phyloP scores from a whole-genome alignment of 78 protist genomes.

The Dictyostelium intermedium region DNA sequence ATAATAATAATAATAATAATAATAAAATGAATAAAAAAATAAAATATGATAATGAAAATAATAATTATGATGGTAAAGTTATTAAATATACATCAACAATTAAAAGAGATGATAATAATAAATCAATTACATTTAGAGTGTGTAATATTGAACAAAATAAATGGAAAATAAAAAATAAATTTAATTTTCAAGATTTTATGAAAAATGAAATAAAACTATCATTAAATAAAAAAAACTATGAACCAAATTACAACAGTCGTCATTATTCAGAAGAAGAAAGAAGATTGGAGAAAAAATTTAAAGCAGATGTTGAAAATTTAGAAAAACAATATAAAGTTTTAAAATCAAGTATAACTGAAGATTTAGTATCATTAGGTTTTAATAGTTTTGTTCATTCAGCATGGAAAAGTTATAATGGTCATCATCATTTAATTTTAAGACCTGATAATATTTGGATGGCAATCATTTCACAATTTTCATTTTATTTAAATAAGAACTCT shows the following conservation, averaged over 20 bases:
- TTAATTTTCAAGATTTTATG: too few relatives aligned
- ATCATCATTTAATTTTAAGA: slow-evolving; percentile 25
- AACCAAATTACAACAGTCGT: too few relatives aligned
- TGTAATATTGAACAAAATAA: background rate
- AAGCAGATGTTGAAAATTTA: too few relatives aligned
- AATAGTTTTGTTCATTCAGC: slow-evolving; percentile 2
- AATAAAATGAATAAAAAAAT: too few relatives aligned
- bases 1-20: too few relatives aligned
- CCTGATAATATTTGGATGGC: slow-evolving; percentile 29
- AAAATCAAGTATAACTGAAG: background rate
- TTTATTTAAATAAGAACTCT: background rate
- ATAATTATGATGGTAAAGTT: too few relatives aligned
- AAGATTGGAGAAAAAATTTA: too few relatives aligned
- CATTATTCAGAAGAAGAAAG: too few relatives aligned
- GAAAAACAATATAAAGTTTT: background rate
- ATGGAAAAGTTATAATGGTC: slow-evolving; percentile 13
- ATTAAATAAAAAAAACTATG: too few relatives aligned
- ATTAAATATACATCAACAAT: background rate
- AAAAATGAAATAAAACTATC: too few relatives aligned
- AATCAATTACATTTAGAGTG: background rate
- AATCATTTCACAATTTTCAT: background rate
- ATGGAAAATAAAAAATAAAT: background rate
- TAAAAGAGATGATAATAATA: background rate
- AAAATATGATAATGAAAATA: too few relatives aligned
- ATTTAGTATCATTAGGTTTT: too few relatives aligned